phyloP scores from a whole-genome alignment of 2,329 filamentous ascomycete genomes.

The Cladosporium sp. region DNA sequence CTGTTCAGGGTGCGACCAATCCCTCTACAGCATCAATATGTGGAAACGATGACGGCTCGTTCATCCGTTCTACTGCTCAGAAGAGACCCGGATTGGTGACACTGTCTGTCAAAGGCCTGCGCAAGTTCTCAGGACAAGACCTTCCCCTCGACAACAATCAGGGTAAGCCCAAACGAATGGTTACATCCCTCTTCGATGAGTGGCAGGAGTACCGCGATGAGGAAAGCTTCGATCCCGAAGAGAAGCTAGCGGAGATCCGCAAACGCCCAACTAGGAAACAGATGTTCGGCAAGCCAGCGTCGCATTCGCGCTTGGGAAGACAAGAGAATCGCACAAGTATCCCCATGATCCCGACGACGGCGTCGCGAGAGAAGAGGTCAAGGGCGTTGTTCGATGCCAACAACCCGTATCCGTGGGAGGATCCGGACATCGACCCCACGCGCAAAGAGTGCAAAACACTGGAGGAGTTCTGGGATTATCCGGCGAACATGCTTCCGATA shows the following conservation, averaged over 20 bases:
- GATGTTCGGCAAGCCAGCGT: constrained; percentile 19
- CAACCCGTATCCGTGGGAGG: constrained; percentile 15
- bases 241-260: constrained; percentile 51
- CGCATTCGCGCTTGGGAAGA: constrained; percentile 4
- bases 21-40: no score
- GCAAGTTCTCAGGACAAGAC: neutral
- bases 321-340: neutral
- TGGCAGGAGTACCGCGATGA: constrained; percentile 22
- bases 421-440: neutral
- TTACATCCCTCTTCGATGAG: constrained; percentile 17
- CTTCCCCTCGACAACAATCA: no score
- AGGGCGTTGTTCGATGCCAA: constrained; percentile 14
- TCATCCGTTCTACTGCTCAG: neutral
- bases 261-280: constrained; percentile 33
- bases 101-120: neutral
- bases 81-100: neutral
- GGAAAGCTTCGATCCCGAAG: constrained; percentile 36
- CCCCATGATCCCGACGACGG: neutral
- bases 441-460: constrained; percentile 13
- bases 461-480: constrained; percentile 20
- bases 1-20: no score
- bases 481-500: constrained; percentile 16
- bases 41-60: no score
- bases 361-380: constrained; percentile 6
- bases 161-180: neutral